Conservation (phyloP, 2,329 filamentous ascomycete species). For the Xylariaceae sp. region DNA sequence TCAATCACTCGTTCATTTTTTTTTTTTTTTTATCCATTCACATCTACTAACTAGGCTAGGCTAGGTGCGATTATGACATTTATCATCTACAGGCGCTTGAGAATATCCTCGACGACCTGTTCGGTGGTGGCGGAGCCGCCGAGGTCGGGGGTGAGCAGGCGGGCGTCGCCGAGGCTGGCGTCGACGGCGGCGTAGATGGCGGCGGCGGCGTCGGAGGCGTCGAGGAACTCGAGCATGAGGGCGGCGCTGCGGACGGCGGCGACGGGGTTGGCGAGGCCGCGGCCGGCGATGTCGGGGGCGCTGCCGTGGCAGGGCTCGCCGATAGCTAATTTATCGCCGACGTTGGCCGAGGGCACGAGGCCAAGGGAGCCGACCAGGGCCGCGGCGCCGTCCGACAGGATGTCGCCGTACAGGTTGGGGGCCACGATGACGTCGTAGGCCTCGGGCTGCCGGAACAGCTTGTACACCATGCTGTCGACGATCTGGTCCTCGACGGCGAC, state of each 20-base stretch:
- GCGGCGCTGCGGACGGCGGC: conserved; percentile 89
- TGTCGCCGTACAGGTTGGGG: conserved; percentile 96
- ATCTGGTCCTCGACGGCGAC: conserved; percentile 92
- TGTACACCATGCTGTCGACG: conserved; percentile 99
- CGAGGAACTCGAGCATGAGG: conserved; percentile 94
- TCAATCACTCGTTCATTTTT: no score
- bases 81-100: conserved; percentile 73
- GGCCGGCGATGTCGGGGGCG: conserved; percentile 92
- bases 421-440: conserved; percentile 98
- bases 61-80: no score
- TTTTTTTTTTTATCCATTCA: no score
- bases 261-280: conserved; percentile 93
- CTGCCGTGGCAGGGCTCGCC: conserved; percentile 97
- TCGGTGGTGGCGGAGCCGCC: conserved; percentile 84
- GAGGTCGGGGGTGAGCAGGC: conserved; percentile 83
- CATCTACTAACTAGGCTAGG: no score
- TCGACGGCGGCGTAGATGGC: conserved; percentile 92
- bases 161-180: conserved; percentile 81
- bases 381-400: conserved; percentile 92
- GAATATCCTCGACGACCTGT: conserved; percentile 84
- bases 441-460: conserved; percentile 93
- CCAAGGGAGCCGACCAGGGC: conserved; percentile 91
- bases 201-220: conserved; percentile 82
- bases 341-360: conserved; percentile 92
- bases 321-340: conserved; percentile 91